These are phyloP conservation scores for Umbelopsis isabellina DNA, from an alignment of 192 early-diverging fungal genomes.

Conservation along the genomic window DNA sequence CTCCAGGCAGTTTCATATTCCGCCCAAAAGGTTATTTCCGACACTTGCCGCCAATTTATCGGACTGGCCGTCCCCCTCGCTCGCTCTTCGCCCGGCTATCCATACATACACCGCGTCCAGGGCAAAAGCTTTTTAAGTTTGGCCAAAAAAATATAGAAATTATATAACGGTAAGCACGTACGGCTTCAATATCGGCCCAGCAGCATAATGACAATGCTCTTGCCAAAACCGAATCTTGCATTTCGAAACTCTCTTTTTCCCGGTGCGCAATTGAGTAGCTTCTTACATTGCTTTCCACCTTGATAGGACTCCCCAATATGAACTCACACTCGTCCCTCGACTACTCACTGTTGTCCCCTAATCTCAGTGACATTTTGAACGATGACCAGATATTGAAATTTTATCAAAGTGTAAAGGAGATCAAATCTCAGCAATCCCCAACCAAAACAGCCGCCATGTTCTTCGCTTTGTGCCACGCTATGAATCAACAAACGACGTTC, in stretches of 20 bases:
- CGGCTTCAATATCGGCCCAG: conserved; percentile 7
- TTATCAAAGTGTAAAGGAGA: conserved; percentile 43
- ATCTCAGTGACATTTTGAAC: conserved; percentile 36
- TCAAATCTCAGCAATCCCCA: conserved; percentile 33
- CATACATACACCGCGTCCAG: neutral
- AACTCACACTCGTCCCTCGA: neutral
- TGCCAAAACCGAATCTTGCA: too few species aligned
- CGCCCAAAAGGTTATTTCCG: too few species aligned
- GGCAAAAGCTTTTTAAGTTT: neutral
- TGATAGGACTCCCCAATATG: neutral
- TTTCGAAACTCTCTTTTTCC: too few species aligned
- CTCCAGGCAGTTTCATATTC: too few species aligned
- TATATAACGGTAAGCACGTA: neutral
- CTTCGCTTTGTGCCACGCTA: conserved; percentile 37
- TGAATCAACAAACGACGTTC: conserved; percentile 35
- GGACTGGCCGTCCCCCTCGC: too few species aligned
- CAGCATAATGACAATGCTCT: neutral
- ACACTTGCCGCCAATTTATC: too few species aligned
- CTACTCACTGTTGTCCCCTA: conserved; percentile 34
- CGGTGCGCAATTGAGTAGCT: too few species aligned
- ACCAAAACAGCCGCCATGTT: conserved; percentile 38
- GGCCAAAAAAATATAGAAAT: neutral
- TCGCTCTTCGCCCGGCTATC: too few species aligned
- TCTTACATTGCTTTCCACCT: neutral
- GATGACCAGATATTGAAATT: conserved; percentile 35